Percentiles rank a stretch among this genome's conserved stretches.
These are phyloP conservation scores for Dianthus caryophyllus DNA, from an alignment of 148 eudicot species.

Conservation along the genomic window DNA sequence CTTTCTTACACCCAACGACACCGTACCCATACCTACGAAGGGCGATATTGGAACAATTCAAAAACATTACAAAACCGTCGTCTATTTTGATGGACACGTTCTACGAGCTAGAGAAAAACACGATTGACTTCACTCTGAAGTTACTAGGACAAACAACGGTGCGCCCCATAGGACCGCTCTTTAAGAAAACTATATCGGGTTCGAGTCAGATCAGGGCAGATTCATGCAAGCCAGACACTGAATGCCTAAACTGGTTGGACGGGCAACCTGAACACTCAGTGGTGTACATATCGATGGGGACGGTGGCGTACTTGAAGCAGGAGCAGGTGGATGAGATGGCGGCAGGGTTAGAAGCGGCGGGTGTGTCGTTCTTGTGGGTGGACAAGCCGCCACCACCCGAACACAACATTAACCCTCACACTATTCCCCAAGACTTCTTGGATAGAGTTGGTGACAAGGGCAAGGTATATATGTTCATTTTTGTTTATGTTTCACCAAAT, in stretches of 20 bases:
- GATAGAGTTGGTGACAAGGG: conserved; percentile 61
- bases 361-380: conserved; percentile 67
- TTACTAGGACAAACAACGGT: conserved; percentile 34
- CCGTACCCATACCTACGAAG: conserved; percentile 47
- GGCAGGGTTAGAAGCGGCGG: conserved; percentile 42
- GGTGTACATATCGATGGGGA: conserved; percentile 74
- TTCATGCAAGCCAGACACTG: conserved; percentile 41
- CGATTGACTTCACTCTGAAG: conserved; percentile 38
- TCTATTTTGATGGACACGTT: conserved; percentile 71
- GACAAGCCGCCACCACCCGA: conserved; percentile 51
- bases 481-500: neutral
- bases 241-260: conserved; percentile 56
- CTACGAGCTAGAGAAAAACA: conserved; percentile 58
- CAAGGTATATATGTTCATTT: conserved; percentile 22
- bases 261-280: conserved; percentile 40
- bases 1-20: conserved; percentile 59
- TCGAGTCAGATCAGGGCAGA: conserved; percentile 38
- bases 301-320: conserved; percentile 50
- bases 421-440: conserved; percentile 51
- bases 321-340: conserved; percentile 73
- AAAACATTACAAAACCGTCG: conserved; percentile 45
- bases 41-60: conserved; percentile 59
- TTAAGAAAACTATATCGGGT: conserved; percentile 21
- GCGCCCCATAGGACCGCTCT: conserved; percentile 66
- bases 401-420: conserved; percentile 19